Conservation (phyloP, 129 eudicot genomes). For the Tagetes erecta region DNA sequence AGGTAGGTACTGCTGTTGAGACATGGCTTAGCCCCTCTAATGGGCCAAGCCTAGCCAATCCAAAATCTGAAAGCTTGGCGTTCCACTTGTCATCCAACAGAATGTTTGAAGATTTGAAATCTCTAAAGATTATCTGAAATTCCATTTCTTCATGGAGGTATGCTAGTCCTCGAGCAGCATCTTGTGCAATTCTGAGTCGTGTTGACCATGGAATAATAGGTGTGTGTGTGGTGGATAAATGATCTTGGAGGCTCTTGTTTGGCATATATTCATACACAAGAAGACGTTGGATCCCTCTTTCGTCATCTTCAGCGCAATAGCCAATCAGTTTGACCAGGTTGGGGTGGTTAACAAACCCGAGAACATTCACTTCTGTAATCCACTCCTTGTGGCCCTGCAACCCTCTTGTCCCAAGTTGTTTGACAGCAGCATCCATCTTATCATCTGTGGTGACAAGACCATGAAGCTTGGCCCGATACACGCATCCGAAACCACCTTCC, state of each 20-base stretch:
- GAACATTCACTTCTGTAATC: constrained; percentile 83
- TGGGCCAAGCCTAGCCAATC: constrained; percentile 80
- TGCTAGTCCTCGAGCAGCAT: constrained; percentile 74
- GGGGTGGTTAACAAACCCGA: constrained; percentile 72
- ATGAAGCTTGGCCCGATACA: constrained; percentile 43
- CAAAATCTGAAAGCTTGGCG: constrained; percentile 86
- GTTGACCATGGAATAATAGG: constrained; percentile 71
- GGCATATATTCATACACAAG: constrained; percentile 69
- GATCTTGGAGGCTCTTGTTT: constrained; percentile 71
- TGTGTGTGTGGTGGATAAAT: constrained; percentile 50
- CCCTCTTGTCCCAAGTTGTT: constrained; percentile 79
- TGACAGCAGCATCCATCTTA: constrained; percentile 60
- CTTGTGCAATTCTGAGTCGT: constrained; percentile 64
- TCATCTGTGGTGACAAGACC: constrained; percentile 35
- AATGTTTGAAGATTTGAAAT: constrained; percentile 81
- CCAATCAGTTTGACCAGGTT: constrained; percentile 74
- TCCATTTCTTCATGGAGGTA: constrained; percentile 90
- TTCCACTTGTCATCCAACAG: constrained; percentile 74
- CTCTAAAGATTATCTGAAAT: constrained; percentile 83
- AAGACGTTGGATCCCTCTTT: constrained; percentile 86
- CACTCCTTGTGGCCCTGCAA: constrained; percentile 94
- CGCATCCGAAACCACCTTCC: constrained; percentile 90
- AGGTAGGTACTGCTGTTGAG: constrained; percentile 64
- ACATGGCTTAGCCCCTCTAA: constrained; percentile 75
- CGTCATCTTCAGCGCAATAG: constrained; percentile 78